A percentile compares a stretch with the other conserved stretches of the same genome.
Conservation (phyloP, 2,329 filamentous ascomycete species). For the Pseudogymnoascus sp. region DNA sequence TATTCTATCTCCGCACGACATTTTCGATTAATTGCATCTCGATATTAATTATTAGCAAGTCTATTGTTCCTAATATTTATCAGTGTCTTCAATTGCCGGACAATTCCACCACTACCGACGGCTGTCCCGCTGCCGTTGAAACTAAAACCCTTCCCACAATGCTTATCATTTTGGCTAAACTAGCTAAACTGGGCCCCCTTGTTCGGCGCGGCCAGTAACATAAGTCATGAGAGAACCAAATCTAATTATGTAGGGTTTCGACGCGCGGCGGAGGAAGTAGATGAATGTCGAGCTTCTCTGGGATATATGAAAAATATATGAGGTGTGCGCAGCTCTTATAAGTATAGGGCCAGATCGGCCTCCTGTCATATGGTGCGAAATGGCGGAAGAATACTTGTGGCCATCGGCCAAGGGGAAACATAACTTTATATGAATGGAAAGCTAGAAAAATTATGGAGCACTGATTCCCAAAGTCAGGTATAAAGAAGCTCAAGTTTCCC, state of each 20-base stretch:
- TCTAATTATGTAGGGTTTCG: neutral
- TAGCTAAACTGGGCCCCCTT: neutral
- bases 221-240: neutral
- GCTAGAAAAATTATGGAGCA: neutral
- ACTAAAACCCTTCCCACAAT: neutral
- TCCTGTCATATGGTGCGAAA: neutral
- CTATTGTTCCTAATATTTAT: neutral
- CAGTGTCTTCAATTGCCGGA: neutral
- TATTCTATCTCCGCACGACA: neutral
- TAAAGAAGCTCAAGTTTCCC: neutral
- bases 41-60: neutral
- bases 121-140: neutral
- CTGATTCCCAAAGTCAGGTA: neutral
- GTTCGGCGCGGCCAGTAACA: neutral
- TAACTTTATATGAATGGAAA: neutral
- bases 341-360: neutral
- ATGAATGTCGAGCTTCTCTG: neutral
- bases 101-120: neutral
- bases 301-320: constrained; percentile 3
- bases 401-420: neutral
- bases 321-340: neutral
- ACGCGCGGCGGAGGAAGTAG: neutral
- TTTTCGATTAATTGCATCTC: neutral
- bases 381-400: neutral
- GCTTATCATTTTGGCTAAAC: neutral